These are phyloP conservation scores for Rhodotorula paludigena DNA, from an alignment of 768 basidiomycete genomes.

Conservation along the genomic window DNA sequence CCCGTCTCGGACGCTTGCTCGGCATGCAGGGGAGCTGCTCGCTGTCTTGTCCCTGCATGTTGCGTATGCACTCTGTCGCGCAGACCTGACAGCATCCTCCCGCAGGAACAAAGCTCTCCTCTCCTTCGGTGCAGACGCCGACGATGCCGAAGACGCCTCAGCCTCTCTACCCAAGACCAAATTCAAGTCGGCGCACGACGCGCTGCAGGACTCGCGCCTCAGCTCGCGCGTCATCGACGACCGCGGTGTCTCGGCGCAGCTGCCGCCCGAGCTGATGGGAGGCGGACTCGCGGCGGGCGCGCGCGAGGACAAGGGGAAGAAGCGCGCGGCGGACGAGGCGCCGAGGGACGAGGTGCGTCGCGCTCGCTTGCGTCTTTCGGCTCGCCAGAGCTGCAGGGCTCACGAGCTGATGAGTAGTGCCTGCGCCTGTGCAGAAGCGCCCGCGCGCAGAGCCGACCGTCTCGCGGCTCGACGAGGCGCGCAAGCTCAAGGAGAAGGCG, in stretches of 20 bases:
- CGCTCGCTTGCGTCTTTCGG: background rate
- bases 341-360: slow-evolving; percentile 13
- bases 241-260: slow-evolving; percentile 33
- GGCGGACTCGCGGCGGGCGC: slow-evolving; percentile 2
- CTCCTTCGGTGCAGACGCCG: slow-evolving; percentile 68
- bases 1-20: too few species aligned
- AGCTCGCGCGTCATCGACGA: slow-evolving; percentile 38
- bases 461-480: slow-evolving; percentile 24
- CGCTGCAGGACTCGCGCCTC: slow-evolving; percentile 31
- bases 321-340: background rate
- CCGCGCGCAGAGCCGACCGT: background rate
- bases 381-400: background rate
- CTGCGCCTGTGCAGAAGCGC: background rate
- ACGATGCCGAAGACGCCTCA: slow-evolving; percentile 57
- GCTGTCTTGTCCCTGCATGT: too few species aligned
- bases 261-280: slow-evolving; percentile 17
- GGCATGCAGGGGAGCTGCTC: too few species aligned
- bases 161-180: slow-evolving; percentile 31
- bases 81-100: too few species aligned
- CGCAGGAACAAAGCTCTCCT: slow-evolving; percentile 78
- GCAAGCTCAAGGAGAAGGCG: slow-evolving; percentile 29
- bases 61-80: too few species aligned
- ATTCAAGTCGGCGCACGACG: slow-evolving; percentile 42
- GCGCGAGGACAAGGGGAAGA: background rate
- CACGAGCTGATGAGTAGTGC: background rate